Conservation (phyloP, 2,329 filamentous ascomycete species). For the Sporothrix euskadiensis region DNA sequence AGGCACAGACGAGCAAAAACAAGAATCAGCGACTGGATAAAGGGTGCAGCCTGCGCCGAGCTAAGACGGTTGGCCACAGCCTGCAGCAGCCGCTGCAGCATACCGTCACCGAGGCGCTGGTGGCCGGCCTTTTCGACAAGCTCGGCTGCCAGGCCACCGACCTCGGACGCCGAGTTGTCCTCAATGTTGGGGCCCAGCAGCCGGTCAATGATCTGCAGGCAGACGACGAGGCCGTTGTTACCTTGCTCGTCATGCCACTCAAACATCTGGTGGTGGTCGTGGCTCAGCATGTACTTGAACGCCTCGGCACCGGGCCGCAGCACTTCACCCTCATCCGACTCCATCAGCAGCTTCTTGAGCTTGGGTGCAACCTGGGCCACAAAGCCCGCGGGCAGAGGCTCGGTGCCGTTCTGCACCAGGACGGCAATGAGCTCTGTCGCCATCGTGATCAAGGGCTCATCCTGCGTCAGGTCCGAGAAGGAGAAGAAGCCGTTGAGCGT, state of each 20-base stretch:
- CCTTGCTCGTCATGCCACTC: constrained; percentile 79
- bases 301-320: constrained; percentile 82
- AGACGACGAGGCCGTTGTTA: constrained; percentile 82
- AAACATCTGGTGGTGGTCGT: constrained; percentile 88
- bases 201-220: constrained; percentile 87
- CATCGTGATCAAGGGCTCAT: constrained; percentile 79
- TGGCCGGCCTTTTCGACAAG: constrained; percentile 93
- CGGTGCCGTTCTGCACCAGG: constrained; percentile 77
- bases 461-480: constrained; percentile 79
- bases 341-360: constrained; percentile 77
- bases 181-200: constrained; percentile 81
- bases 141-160: constrained; percentile 89
- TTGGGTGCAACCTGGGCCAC: constrained; percentile 85
- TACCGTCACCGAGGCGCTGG: constrained; percentile 84
- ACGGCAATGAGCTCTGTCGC: constrained; percentile 82
- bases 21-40: constrained; percentile 93
- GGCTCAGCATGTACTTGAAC: constrained; percentile 83
- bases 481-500: constrained; percentile 88
- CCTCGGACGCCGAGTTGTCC: constrained; percentile 92
- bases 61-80: constrained; percentile 85
- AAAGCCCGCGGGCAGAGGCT: constrained; percentile 84
- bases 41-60: constrained; percentile 78
- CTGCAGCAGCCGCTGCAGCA: constrained; percentile 75
- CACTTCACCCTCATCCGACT: constrained; percentile 82
- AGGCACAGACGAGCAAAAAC: constrained; percentile 92